Base-by-base conservation (phyloP, 176 grass and related monocot species). In the Saccharum spontaneum region DNA sequence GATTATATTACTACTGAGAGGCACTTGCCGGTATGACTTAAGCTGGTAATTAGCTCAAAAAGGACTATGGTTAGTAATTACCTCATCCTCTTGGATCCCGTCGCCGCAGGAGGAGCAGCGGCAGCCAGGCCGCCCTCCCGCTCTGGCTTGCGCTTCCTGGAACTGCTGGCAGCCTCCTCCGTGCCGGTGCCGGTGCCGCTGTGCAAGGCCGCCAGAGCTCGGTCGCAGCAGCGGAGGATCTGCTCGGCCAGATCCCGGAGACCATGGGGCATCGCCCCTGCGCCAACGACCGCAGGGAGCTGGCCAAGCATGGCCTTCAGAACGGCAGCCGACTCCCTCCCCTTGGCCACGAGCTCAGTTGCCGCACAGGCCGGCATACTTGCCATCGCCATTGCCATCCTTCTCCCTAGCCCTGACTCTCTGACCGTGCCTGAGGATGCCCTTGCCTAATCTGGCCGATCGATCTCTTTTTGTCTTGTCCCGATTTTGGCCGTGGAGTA, bases 201-300 rank as follows among this genome's bases (percentile, higher is more conserved):
- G 59, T 11, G 23, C 77, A 79, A 41, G 39, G 39, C 60, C 0
- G 39, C 60, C 8, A 79, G 77, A 18, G 77, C 77, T 4, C 59
- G n/a, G 39, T 79, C 39, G 24, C 38, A 79, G 77, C 39, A 66
- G 60, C 23, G 38, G 38, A 79, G 38, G 59, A 79, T 66, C 77
- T 79, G 16, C 40, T 79, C 77, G 16, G 16, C 44, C 17, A 79
- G 62, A 12, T 63, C 15, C 39, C 26, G 9, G n/a, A 45, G 60
- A 4, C 13, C 59, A 4, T 79, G 37, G 38, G 77, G 60, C 23
- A 7, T 55, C 18, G 73, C 26, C 3, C 45, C 24, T n/a, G 72
- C 61, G 8, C 16, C 60, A 9, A 0, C 68, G 3, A 8, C 68
- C n/a, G 3, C 28, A 5, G 39, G 23, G 15, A 61, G 50, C n/a